These are phyloP conservation scores for Lolium multiflorum DNA, from an alignment of 176 grass and related monocot species.

Conservation along the genomic window DNA sequence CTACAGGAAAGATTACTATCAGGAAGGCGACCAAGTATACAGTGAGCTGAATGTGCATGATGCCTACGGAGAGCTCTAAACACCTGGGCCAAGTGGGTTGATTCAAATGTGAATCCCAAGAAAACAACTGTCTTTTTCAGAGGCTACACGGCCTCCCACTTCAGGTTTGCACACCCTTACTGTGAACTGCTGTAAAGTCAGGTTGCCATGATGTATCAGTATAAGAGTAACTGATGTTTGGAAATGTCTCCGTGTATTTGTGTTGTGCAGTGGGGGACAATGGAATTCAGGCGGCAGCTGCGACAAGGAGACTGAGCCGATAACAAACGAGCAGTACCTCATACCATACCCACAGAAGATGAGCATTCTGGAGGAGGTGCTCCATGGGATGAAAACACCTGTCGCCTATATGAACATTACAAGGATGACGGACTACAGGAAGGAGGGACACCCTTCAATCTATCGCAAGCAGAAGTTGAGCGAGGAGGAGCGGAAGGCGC, in stretches of 20 bases:
- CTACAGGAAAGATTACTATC: slow-evolving; percentile 86
- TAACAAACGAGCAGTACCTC: slow-evolving; percentile 70
- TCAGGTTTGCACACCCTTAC: slow-evolving; percentile 52
- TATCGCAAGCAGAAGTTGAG: slow-evolving; percentile 71
- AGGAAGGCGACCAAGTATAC: slow-evolving; percentile 75
- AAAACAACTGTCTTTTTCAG: slow-evolving; percentile 80
- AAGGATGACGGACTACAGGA: slow-evolving; percentile 92
- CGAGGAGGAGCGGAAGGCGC: slow-evolving; percentile 51
- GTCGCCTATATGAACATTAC: slow-evolving; percentile 86
- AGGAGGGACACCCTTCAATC: slow-evolving; percentile 91
- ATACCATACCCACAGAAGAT: slow-evolving; percentile 65
- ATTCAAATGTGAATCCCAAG: slow-evolving; percentile 65
- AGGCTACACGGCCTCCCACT: slow-evolving; percentile 89
- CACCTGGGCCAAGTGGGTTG: slow-evolving; percentile 89
- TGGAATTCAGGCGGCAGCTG: slow-evolving; percentile 96
- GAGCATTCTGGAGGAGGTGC: slow-evolving; percentile 71
- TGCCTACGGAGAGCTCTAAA: slow-evolving; percentile 80
- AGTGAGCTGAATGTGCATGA: slow-evolving; percentile 73
- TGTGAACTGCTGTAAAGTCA: slow-evolving; percentile 27
- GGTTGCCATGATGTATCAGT: background rate
- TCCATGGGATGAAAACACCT: slow-evolving; percentile 71
- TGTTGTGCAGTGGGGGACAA: slow-evolving; percentile 68
- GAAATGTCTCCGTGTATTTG: background rate
- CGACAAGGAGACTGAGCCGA: slow-evolving; percentile 78
- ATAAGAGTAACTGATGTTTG: no score